Base-by-base conservation (phyloP, 2,329 filamentous ascomycete species). In the Orbilia oligospora region DNA sequence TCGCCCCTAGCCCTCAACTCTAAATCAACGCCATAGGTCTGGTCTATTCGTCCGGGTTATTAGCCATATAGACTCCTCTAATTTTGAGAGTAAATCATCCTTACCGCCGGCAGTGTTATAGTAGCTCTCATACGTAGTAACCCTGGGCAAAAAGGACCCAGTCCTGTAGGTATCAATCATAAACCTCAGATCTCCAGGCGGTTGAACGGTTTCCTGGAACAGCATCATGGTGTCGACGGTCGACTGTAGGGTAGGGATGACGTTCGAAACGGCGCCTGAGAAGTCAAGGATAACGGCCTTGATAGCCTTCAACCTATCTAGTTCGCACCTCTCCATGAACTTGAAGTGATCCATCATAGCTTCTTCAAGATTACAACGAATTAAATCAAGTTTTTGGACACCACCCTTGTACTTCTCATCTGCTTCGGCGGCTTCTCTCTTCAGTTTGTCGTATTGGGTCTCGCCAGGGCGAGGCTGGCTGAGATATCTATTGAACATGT, bases 161-260 rank as follows among this genome's bases (percentile, higher is more conserved):
- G 96, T 99, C 80, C 94, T 91, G 85, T 99, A 99, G 84, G 95
- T 99, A 86, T 99, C 96, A 55, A 99, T 88, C 77, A 99, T 88
- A 84, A 98, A 99, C 80, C 96, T 90, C 81, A 99, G 86, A 84
- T 99, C 96, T 46, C 93, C 92, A 58, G 91, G 84, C 5, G 96
- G 96, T 84, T 98, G 96, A n/a, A 99, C 93, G 0, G 96, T 98
- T 87, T 99, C 96, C 84, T 99, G 96, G 86, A 97, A 99, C 56
- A 99, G 88, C 91, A 99, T 94, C 94, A 99, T 97, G 84, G 97
- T 94, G 86, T 99, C 96, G 24, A 99, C 94, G 0, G 94, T 94
- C 76, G 95, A 95, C 85, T 98, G 96, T 80, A 99, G 87, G 83
- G 93, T 97, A 18, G 96, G 97, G 80, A 99, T 98, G 82, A 97